phyloP scores from a whole-genome alignment of 2,329 filamentous ascomycete genomes.

The Metarhizium rileyi region DNA sequence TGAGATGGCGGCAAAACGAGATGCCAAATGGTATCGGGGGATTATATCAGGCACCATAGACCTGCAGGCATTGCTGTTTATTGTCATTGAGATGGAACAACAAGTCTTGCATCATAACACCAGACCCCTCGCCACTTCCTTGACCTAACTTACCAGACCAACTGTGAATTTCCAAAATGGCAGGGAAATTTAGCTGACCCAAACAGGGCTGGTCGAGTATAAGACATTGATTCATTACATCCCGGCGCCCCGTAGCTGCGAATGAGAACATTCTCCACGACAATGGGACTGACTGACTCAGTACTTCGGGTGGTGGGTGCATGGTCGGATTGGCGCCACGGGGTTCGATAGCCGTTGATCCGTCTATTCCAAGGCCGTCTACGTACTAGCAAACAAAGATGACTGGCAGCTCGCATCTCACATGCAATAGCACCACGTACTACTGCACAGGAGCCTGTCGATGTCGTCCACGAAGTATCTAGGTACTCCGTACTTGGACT shows the following conservation, averaged over 20 bases:
- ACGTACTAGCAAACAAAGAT: not conserved
- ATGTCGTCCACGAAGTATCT: no score
- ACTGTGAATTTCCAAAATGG: slow-evolving; percentile 2
- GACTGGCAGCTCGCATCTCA: not conserved
- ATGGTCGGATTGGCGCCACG: not conserved
- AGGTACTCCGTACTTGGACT: not conserved
- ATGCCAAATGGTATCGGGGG: slow-evolving; percentile 9
- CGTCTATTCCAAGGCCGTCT: not conserved
- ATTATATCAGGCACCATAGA: not conserved
- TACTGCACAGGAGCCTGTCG: not conserved
- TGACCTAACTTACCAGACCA: not conserved
- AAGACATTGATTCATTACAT: not conserved
- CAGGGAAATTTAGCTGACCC: not conserved
- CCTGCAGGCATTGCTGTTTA: not conserved
- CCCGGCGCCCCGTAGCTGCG: not conserved
- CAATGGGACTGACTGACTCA: not conserved
- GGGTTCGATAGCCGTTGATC: not conserved
- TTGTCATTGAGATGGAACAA: not conserved
- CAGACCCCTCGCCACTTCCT: not conserved
- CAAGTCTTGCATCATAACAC: not conserved
- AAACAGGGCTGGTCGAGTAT: not conserved
- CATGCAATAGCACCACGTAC: not conserved
- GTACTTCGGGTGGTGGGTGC: not conserved
- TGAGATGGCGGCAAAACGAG: slow-evolving; percentile 10
- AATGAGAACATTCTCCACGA: not conserved